Conservation (phyloP, 805 yeast species). For the Maudiozyma turicensis region DNA sequence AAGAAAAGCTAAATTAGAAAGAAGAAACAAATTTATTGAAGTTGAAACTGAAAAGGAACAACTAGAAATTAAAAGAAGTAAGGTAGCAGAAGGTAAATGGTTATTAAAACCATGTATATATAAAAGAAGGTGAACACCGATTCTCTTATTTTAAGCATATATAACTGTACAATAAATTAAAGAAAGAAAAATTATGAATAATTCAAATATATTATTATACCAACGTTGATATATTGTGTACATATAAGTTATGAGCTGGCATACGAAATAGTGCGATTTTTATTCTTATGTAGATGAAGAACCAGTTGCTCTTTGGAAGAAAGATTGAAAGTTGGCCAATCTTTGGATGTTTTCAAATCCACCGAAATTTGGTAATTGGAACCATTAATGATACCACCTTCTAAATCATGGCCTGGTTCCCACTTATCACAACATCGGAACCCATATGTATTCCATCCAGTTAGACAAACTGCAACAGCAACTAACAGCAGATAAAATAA, state of each 20-base stretch:
- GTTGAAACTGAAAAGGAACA: constrained; percentile 53
- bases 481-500: constrained; percentile 57
- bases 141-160: neutral
- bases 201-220: neutral
- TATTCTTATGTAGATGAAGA: neutral
- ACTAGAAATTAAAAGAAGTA: constrained; percentile 43
- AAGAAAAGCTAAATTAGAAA: constrained; percentile 49
- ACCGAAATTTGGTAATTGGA: constrained; percentile 23
- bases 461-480: constrained; percentile 57
- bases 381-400: constrained; percentile 16
- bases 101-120: constrained; percentile 92
- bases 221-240: no score
- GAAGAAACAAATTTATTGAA: constrained; percentile 62
- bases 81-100: constrained; percentile 74
- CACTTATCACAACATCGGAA: constrained; percentile 89
- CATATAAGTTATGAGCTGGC: no score
- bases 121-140: constrained; percentile 53
- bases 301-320: constrained; percentile 15
- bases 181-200: neutral
- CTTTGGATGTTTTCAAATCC: constrained; percentile 20
- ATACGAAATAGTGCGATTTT: neutral
- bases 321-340: constrained; percentile 19
- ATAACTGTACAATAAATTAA: neutral
- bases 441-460: constrained; percentile 78
- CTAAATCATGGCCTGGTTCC: constrained; percentile 33